phyloP scores from a whole-genome alignment of 2,329 filamentous ascomycete genomes.

The Ophiocordyceps camponoti-leonardi region DNA sequence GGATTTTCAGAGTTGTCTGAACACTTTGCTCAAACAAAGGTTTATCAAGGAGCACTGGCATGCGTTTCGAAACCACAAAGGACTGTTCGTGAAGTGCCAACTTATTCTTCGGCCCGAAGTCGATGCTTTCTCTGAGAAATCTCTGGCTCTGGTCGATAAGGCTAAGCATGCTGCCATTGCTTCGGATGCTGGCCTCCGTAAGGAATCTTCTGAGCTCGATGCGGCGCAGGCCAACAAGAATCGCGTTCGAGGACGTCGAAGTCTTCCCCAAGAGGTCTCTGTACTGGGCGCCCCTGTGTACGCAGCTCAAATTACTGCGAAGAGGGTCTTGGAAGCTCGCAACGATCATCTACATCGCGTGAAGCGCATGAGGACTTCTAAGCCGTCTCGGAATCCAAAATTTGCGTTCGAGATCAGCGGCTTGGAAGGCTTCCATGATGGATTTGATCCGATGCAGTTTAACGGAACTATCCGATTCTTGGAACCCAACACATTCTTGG shows the following conservation, averaged over 20 bases:
- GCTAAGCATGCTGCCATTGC: slow-evolving; percentile 29
- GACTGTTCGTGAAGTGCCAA: slow-evolving; percentile 25
- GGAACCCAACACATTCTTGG: slow-evolving; percentile 22
- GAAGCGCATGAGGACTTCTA: slow-evolving; percentile 4
- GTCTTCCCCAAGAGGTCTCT: slow-evolving; percentile 25
- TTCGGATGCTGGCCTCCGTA: slow-evolving; percentile 4
- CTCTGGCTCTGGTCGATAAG: slow-evolving; percentile 24
- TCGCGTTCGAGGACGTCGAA: slow-evolving; percentile 14
- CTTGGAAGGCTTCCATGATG: background rate
- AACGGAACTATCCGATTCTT: slow-evolving; percentile 16
- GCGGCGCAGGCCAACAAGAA: slow-evolving; percentile 5
- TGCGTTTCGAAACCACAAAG: slow-evolving; percentile 22
- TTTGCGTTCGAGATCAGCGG: background rate
- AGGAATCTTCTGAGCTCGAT: background rate
- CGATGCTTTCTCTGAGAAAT: slow-evolving; percentile 23
- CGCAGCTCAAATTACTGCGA: slow-evolving; percentile 18
- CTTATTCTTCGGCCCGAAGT: slow-evolving; percentile 24
- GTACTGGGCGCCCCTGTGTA: slow-evolving; percentile 34
- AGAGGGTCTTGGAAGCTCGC: slow-evolving; percentile 9
- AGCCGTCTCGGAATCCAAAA: background rate
- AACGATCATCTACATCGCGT: slow-evolving; percentile 6
- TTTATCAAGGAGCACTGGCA: slow-evolving; percentile 23
- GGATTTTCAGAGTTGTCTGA: slow-evolving; percentile 20
- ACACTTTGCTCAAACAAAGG: slow-evolving; percentile 18
- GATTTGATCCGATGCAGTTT: background rate